A percentile compares a stretch with the other conserved stretches of the same genome.
phyloP scores from a whole-genome alignment of 2,329 filamentous ascomycete species.

The Venturia effusa region DNA sequence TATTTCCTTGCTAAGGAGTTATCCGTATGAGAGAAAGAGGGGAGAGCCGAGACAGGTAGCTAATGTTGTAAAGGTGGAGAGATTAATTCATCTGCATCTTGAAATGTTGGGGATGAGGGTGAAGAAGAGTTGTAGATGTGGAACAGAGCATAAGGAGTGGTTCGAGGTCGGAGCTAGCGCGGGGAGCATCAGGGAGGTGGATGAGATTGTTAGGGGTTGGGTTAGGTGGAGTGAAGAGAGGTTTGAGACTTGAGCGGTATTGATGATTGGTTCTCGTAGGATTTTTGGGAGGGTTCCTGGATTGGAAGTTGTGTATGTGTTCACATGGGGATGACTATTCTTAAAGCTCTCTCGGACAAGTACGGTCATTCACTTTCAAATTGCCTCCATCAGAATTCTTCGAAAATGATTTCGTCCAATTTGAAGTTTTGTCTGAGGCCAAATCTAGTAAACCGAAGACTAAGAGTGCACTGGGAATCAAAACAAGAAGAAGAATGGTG shows the following conservation, averaged over 20 bases:
- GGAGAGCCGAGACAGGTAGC: slow-evolving; percentile 52
- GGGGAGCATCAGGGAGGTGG: slow-evolving; percentile 55
- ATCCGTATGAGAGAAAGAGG: slow-evolving; percentile 56
- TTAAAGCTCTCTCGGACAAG: too few species aligned
- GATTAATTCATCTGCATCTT: slow-evolving; percentile 62
- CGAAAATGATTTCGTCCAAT: too few species aligned
- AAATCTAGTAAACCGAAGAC: too few species aligned
- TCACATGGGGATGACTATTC: too few species aligned
- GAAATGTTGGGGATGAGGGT: slow-evolving; percentile 58
- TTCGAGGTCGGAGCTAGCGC: slow-evolving; percentile 75
- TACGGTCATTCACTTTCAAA: too few species aligned
- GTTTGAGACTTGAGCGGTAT: background rate
- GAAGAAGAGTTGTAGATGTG: slow-evolving; percentile 64
- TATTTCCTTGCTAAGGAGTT: slow-evolving; percentile 79
- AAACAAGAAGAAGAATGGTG: too few species aligned
- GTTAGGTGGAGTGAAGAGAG: slow-evolving; percentile 64
- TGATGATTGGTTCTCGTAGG: too few species aligned
- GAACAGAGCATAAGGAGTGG: slow-evolving; percentile 84
- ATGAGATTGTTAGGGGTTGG: slow-evolving; percentile 74
- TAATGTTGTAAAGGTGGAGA: slow-evolving; percentile 78
- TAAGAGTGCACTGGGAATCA: too few species aligned
- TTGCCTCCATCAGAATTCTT: too few species aligned
- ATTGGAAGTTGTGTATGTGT: too few species aligned
- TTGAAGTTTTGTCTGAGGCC: too few species aligned
- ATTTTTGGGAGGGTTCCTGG: too few species aligned